These are phyloP conservation scores for Magnolia kwangsiensis DNA, from an alignment of 164 flowering plant genomes.

Conservation along the genomic window DNA sequence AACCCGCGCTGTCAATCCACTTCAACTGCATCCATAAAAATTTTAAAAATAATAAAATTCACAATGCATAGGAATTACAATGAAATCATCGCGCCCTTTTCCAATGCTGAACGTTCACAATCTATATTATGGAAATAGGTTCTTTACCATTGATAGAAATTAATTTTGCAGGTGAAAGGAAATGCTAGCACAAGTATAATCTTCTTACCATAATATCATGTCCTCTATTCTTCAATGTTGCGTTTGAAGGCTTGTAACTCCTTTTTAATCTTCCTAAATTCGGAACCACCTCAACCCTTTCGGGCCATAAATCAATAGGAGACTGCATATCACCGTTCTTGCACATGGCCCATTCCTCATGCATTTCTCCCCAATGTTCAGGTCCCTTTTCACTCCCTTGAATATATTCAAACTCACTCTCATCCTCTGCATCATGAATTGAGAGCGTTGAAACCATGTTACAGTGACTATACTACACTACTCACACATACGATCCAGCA, in stretches of 20 bases:
- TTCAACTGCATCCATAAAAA: constrained; percentile 29
- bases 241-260: constrained; percentile 38
- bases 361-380: constrained; percentile 42
- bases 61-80: background rate
- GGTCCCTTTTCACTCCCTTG: constrained; percentile 40
- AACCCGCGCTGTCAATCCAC: constrained; percentile 39
- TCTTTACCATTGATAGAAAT: no score
- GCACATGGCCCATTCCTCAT: constrained; percentile 46
- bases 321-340: constrained; percentile 57
- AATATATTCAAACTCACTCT: constrained; percentile 41
- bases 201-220: constrained; percentile 49
- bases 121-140: background rate
- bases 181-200: no score
- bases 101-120: background rate
- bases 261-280: constrained; percentile 30
- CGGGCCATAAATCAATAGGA: constrained; percentile 51
- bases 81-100: background rate
- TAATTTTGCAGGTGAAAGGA: no score
- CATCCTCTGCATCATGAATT: constrained; percentile 42
- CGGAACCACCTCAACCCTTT: constrained; percentile 32
- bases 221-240: constrained; percentile 44
- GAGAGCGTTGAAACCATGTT: no score
- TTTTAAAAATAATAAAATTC: background rate
- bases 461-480: no score
- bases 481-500: no score